Evolutionary conservation across 2,329 filamentous ascomycete species (phyloP).

Genomic region (Biscogniauxia sp.): DNA sequence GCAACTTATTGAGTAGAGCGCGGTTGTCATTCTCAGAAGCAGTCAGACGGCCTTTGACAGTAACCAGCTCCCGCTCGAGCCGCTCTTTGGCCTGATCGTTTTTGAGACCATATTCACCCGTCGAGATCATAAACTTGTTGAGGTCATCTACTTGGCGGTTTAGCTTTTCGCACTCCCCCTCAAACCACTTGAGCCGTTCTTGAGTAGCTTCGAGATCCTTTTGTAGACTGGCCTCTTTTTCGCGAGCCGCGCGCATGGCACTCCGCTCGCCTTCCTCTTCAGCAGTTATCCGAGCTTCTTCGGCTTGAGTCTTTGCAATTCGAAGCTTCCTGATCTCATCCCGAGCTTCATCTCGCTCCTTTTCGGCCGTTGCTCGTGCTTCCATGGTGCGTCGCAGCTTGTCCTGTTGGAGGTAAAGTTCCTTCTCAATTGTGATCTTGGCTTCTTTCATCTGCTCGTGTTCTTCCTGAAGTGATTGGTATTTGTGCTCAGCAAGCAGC

Average conservation of each 20-base stretch:
- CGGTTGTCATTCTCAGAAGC: slow-evolving; percentile 97
- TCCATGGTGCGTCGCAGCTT: slow-evolving; percentile 83
- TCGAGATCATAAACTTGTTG: slow-evolving; percentile 83
- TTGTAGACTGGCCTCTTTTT: slow-evolving; percentile 73
- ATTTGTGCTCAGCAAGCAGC: slow-evolving; percentile 86
- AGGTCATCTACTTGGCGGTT: slow-evolving; percentile 79
- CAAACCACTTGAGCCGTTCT: slow-evolving; percentile 72
- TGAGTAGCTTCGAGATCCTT: slow-evolving; percentile 80
- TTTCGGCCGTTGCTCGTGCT: slow-evolving; percentile 74
- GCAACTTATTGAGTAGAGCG: slow-evolving; percentile 91
- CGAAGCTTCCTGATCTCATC: slow-evolving; percentile 79
- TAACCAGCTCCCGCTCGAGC: slow-evolving; percentile 85
- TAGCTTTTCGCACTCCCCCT: slow-evolving; percentile 74
- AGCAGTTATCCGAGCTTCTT: slow-evolving; percentile 80
- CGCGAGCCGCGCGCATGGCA: slow-evolving; percentile 73
- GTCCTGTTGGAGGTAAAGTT: slow-evolving; percentile 94
- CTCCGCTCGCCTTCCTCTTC: slow-evolving; percentile 78
- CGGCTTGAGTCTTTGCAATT: slow-evolving; percentile 78
- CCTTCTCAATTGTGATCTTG: slow-evolving; percentile 97
- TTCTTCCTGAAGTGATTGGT: slow-evolving; percentile 76
- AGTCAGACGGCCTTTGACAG: slow-evolving; percentile 81
- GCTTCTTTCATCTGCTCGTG: slow-evolving; percentile 85
- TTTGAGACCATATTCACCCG: slow-evolving; percentile 82
- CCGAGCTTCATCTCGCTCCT: slow-evolving; percentile 86
- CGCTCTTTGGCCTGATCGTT: slow-evolving; percentile 94